Evolutionary conservation across 306 rosid genomes (phyloP), one percentile per base, ranked within the genome.

Genomic region (Canavalia gladiata): DNA sequence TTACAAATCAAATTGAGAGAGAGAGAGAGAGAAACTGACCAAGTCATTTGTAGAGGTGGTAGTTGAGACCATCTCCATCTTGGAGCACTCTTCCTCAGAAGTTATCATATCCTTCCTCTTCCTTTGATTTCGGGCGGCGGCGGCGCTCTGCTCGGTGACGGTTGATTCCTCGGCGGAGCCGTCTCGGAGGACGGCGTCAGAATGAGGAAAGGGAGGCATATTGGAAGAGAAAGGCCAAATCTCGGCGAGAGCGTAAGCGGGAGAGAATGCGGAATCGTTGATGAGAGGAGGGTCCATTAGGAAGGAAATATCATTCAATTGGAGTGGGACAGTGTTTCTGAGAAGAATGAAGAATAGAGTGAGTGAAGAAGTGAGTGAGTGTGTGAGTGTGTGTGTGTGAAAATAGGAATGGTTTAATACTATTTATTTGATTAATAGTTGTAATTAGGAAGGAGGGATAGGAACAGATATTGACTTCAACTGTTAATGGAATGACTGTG

Each of bases 281-380:
- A 94, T 81, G 29, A 94, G 88, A 41, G 94, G 92, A 75, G 94
- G 98, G 76, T 94, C 98, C 98, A 94, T 94, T 77, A 28, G 13
- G 30, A 71, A 4, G n/a, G 0, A 18, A 12, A 1, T 7, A 8
- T n/a, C 49, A 65, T 65, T 65, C 49, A 12, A 65, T 6, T 34
- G 1, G 56, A 12, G 56, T 50, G 56, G 25, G 25, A 18, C 25
- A 18, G 25, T 18, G 25, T 18, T 18, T 18, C 25, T 18, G 25
- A 18, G 25, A 18, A 18, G 25, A 18, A 18, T 18, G 25, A 18
- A 18, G 25, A 18, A 18, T 18, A 18, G 25, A 18, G 25, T 3
- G 56, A 12, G 56, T 50, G 56, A 18, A 18, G 25, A 18, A 18
- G 56, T 0, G 76, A 0, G 54, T 59, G 50, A 6, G 31, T 0